Evolutionary conservation across 2,329 filamentous ascomycete species (phyloP).

Genomic region (Fusarium compactum): DNA sequence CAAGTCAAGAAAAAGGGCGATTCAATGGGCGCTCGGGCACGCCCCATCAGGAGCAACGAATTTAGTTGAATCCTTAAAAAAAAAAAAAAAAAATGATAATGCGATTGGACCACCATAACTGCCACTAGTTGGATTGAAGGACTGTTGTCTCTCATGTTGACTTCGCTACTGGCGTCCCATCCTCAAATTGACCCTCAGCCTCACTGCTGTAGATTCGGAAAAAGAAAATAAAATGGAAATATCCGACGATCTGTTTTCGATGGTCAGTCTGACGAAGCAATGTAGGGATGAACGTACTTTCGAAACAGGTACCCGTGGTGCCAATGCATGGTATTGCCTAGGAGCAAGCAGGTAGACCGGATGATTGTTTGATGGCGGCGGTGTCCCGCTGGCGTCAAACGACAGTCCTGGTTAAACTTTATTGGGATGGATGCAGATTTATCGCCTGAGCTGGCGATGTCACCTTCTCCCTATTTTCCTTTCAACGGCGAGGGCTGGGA

Average conservation of each 20-base stretch:
- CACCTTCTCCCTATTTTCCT: slow-evolving; percentile 32
- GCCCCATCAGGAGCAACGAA: slow-evolving; percentile 30
- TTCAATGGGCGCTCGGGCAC: slow-evolving; percentile 18
- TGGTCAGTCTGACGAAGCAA: not conserved
- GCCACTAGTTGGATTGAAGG: slow-evolving; percentile 20
- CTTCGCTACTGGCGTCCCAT: slow-evolving; percentile 10
- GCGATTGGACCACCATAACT: slow-evolving; percentile 22
- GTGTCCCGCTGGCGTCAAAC: slow-evolving; percentile 34
- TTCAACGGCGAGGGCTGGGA: slow-evolving; percentile 24
- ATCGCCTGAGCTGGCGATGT: slow-evolving; percentile 31
- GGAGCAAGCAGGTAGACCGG: slow-evolving; percentile 1
- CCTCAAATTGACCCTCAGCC: slow-evolving; percentile 21
- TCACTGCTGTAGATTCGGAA: slow-evolving; percentile 18
- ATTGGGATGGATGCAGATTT: slow-evolving; percentile 35
- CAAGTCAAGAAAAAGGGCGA: slow-evolving; percentile 23
- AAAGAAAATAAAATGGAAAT: not conserved
- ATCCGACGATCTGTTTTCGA: slow-evolving; percentile 10
- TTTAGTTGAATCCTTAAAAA: slow-evolving; percentile 27
- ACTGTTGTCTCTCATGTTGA: slow-evolving; percentile 16
- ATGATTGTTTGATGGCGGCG: slow-evolving; percentile 24
- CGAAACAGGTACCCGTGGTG: not conserved
- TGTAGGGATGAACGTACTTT: not conserved
- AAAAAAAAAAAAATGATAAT: slow-evolving; percentile 10
- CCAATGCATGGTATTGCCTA: not conserved
- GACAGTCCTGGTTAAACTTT: slow-evolving; percentile 36